Evolutionary conservation across 1,284 basidiomycete species (phyloP).

Genomic region (Ustanciosporium gigantosporum): DNA sequence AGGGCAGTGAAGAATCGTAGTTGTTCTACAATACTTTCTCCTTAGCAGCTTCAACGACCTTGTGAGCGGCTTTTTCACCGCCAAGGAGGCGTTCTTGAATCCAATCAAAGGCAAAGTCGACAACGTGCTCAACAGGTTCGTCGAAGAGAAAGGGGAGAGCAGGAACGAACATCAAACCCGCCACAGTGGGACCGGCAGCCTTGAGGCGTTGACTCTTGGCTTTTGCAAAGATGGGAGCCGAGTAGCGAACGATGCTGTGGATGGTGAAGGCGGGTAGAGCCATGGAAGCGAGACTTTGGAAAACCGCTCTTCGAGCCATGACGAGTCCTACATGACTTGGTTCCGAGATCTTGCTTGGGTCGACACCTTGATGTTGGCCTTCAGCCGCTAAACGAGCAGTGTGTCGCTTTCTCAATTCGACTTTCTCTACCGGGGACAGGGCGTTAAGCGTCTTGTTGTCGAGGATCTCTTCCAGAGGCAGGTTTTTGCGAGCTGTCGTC

Average conservation of each 20-base stretch:
- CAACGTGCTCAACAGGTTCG: slow-evolving; percentile 63
- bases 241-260: slow-evolving; percentile 65
- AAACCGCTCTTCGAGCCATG: slow-evolving; percentile 49
- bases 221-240: slow-evolving; percentile 74
- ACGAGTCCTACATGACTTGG: slow-evolving; percentile 38
- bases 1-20: no score
- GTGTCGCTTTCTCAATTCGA: slow-evolving; percentile 38
- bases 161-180: slow-evolving; percentile 65
- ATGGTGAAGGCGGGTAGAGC: slow-evolving; percentile 56
- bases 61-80: slow-evolving; percentile 12
- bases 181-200: slow-evolving; percentile 79
- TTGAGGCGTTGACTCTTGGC: slow-evolving; percentile 69
- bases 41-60: slow-evolving; percentile 19
- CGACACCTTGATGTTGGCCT: slow-evolving; percentile 15
- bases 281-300: slow-evolving; percentile 58
- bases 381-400: slow-evolving; percentile 18
- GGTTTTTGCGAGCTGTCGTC: slow-evolving; percentile 5
- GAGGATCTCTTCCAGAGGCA: slow-evolving; percentile 31
- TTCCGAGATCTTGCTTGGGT: slow-evolving; percentile 27
- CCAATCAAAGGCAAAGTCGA: slow-evolving; percentile 64
- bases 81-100: slow-evolving; percentile 46
- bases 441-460: slow-evolving; percentile 22
- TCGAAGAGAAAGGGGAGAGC: slow-evolving; percentile 51
- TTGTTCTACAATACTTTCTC: slow-evolving; percentile 28
- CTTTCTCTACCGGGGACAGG: slow-evolving; percentile 36